These are phyloP conservation scores for Xylaria sp. DNA, from an alignment of 2,329 filamentous ascomycete species.

Conservation along the genomic window DNA sequence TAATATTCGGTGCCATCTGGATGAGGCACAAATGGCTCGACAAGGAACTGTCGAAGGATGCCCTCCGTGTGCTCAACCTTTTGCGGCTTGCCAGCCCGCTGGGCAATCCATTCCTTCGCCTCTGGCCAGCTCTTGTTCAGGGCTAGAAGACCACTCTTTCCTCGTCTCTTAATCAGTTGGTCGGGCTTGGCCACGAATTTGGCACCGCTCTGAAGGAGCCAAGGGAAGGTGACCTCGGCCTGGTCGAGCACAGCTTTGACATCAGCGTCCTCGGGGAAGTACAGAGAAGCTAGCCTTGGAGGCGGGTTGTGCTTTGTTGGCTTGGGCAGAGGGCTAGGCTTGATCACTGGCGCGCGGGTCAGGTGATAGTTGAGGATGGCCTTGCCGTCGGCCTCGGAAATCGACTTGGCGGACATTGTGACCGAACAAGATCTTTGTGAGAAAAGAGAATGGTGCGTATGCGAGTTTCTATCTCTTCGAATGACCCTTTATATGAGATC, in stretches of 20 bases:
- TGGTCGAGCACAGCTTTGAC: constrained; percentile 88
- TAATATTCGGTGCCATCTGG: constrained; percentile 97
- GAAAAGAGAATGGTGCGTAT: constrained; percentile 45
- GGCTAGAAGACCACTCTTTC: constrained; percentile 95
- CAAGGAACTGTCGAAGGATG: constrained; percentile 91
- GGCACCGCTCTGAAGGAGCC: constrained; percentile 83
- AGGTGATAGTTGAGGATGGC: constrained; percentile 99
- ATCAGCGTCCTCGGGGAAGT: constrained; percentile 90
- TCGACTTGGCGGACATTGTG: constrained; percentile 94
- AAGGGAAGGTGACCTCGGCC: constrained; percentile 96
- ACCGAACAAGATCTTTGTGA: constrained; percentile 37
- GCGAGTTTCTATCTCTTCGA: constrained; percentile 38
- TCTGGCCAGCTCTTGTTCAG: constrained; percentile 98
- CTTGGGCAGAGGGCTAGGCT: constrained; percentile 90
- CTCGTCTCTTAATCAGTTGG: constrained; percentile 99
- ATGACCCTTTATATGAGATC: constrained; percentile 34
- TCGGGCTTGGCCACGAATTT: constrained; percentile 99
- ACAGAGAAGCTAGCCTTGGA: constrained; percentile 87
- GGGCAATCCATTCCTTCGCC: constrained; percentile 91
- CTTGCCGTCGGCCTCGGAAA: constrained; percentile 99
- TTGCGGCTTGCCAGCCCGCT: constrained; percentile 89
- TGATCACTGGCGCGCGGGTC: constrained; percentile 96
- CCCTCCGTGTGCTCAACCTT: constrained; percentile 93
- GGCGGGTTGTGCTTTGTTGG: constrained; percentile 91
- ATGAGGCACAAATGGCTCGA: constrained; percentile 98